These are phyloP conservation scores for Warburgia ugandensis DNA, from an alignment of 164 flowering plant species.

Conservation along the genomic window DNA sequence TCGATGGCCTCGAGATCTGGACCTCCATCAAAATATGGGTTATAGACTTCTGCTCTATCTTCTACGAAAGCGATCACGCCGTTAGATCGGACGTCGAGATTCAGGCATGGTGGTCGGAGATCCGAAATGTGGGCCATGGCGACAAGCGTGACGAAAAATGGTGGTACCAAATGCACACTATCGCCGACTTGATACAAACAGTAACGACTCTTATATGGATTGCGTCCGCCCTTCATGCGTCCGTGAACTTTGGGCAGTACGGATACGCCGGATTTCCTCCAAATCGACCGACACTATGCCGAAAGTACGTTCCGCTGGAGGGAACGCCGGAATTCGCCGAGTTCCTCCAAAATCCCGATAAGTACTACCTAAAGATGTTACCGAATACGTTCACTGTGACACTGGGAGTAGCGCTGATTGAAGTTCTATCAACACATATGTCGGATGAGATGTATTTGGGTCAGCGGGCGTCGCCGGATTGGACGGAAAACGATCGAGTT, in stretches of 20 bases:
- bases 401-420: conserved; percentile 18
- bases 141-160: conserved; percentile 39
- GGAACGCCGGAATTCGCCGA: conserved; percentile 41
- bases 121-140: conserved; percentile 47
- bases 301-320: conserved; percentile 38
- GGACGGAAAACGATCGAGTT: conserved; percentile 36
- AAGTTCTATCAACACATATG: conserved; percentile 41
- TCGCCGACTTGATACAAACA: conserved; percentile 22
- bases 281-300: conserved; percentile 42
- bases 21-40: conserved; percentile 55
- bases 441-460: conserved; percentile 55
- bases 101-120: conserved; percentile 63
- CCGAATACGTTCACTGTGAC: conserved; percentile 16
- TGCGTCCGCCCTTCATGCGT: conserved; percentile 58
- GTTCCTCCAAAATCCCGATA: conserved; percentile 41
- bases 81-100: conserved; percentile 38
- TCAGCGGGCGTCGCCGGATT: conserved; percentile 29
- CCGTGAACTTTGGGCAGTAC: conserved; percentile 56
- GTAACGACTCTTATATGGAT: conserved; percentile 59
- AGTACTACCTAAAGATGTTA: conserved; percentile 34
- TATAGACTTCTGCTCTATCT: conserved; percentile 36
- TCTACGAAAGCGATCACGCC: conserved; percentile 30
- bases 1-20: conserved; percentile 65
- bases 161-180: conserved; percentile 42
- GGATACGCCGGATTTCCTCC: conserved; percentile 48